Evolutionary conservation across 2,329 filamentous ascomycete genomes (phyloP).

Genomic region (Hypoxylon sp.): DNA sequence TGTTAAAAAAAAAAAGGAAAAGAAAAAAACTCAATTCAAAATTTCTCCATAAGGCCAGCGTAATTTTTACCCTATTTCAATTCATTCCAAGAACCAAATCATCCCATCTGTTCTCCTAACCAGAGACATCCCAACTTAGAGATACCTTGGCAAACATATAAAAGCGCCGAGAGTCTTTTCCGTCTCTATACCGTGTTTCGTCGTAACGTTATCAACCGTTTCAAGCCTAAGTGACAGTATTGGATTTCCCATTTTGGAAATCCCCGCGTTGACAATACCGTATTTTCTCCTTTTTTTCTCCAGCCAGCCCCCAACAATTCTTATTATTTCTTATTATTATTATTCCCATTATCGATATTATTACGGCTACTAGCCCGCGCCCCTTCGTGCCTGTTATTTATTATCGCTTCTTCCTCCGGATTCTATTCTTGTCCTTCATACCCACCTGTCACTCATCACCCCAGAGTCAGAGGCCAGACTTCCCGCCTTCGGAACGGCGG

Average conservation of each 20-base stretch:
- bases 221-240: conserved; percentile 30
- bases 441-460: conserved; percentile 29
- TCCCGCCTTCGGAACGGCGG: conserved; percentile 34
- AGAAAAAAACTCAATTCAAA: not conserved
- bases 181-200: conserved; percentile 24
- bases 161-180: not conserved
- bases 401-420: conserved; percentile 28
- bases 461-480: conserved; percentile 32
- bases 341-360: conserved; percentile 18
- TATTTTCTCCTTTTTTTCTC: conserved; percentile 10
- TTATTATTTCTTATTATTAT: conserved; percentile 19
- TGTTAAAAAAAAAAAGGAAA: no score
- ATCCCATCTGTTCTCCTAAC: not conserved
- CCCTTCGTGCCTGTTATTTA: conserved; percentile 38
- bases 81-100: no score
- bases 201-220: conserved; percentile 1
- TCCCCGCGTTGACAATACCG: conserved; percentile 36
- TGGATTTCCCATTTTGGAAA: conserved; percentile 46
- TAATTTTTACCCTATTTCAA: no score
- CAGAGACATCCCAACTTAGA: not conserved
- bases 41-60: not conserved
- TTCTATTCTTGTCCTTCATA: conserved; percentile 34
- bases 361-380: conserved; percentile 31
- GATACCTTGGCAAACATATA: not conserved
- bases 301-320: conserved; percentile 42